Conservation (phyloP, 768 basidiomycete species). For the Amyloporia xantha region DNA sequence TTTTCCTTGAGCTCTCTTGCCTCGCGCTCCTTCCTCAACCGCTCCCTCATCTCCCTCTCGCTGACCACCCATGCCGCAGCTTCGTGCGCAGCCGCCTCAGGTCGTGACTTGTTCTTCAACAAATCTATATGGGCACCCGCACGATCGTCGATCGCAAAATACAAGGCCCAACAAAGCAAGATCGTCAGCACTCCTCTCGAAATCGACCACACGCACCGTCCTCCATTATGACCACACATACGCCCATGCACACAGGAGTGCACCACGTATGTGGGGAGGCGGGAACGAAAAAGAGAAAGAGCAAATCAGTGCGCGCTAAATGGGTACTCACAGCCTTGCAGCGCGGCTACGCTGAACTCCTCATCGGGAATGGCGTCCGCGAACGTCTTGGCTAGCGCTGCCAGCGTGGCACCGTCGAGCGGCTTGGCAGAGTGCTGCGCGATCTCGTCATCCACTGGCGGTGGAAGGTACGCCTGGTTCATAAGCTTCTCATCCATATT, state of each 20-base stretch:
- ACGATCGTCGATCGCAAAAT: neutral
- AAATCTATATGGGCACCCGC: conserved; percentile 41
- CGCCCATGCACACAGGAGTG: conserved; percentile 7
- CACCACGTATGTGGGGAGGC: conserved; percentile 7
- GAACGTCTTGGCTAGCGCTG: conserved; percentile 67
- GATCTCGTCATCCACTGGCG: conserved; percentile 56
- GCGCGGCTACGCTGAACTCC: conserved; percentile 82
- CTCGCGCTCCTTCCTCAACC: conserved; percentile 68
- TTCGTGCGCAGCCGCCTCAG: conserved; percentile 64
- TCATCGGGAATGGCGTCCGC: conserved; percentile 79
- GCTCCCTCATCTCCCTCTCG: conserved; percentile 71
- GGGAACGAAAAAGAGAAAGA: conserved; percentile 7
- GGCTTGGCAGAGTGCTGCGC: conserved; percentile 60
- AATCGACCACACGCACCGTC: conserved; percentile 18
- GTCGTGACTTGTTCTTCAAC: conserved; percentile 78
- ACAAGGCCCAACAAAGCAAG: conserved; percentile 1
- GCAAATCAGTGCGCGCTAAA: conserved; percentile 15
- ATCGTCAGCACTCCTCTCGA: conserved; percentile 22
- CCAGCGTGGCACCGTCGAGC: conserved; percentile 57
- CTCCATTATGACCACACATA: neutral
- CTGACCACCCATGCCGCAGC: conserved; percentile 66
- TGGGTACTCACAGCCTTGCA: conserved; percentile 77
- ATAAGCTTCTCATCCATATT: conserved; percentile 16
- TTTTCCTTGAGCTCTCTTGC: conserved; percentile 62
- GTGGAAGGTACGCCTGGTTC: conserved; percentile 47